Base-by-base conservation (phyloP, 2,329 filamentous ascomycete species). In the Lasiodiplodia citricola region DNA sequence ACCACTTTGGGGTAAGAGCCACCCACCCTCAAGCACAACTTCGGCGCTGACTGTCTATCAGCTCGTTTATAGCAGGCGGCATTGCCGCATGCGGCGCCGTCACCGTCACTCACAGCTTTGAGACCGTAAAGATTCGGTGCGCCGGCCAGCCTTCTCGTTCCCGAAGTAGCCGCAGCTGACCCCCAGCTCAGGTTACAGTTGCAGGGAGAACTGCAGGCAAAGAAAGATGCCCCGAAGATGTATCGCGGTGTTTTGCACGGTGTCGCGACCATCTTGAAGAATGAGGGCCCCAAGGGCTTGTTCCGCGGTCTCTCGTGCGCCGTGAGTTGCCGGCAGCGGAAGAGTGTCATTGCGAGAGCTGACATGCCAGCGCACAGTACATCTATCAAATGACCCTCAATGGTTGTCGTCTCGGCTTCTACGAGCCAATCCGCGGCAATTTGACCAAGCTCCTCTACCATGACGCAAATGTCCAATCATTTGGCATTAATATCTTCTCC, bases 61-160 rank as follows among this genome's bases (percentile, higher is more conserved):
- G 94, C 73, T 93, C 94, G 71, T 99, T 99, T 85, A 89, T 98
- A 76, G 95, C 96, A 68, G 96, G 96, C 79, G 96, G 96, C 79
- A 92, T 99, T 78, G 96, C 96, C 78, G 96, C 96, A 73, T 98
- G 95, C 83, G 96, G 96, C 78, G 96, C 96, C 72, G 96, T 99
- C 69, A 98, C 95, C 51, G 94, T 96, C 73, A 98, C 96, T 63
- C 96, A 99, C 82, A 94, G 94, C 68, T 98, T 98, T 83, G 96
- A 99, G 83, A 98, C 95, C 14, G 94, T 99, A 80, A 99, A 99
- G 88, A 98, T 98, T 79, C 92, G 94, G 91, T 94, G 85, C 78
- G 86, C 78, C 70, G 62, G 64, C 35, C 25, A 35, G 41, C 25
- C 25, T 21, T 18, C 31, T 51, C 56, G 16, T 31, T 63, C n/a